phyloP scores from a whole-genome alignment of 2,329 filamentous ascomycete genomes.

The Ophiosphaerella korrae region DNA sequence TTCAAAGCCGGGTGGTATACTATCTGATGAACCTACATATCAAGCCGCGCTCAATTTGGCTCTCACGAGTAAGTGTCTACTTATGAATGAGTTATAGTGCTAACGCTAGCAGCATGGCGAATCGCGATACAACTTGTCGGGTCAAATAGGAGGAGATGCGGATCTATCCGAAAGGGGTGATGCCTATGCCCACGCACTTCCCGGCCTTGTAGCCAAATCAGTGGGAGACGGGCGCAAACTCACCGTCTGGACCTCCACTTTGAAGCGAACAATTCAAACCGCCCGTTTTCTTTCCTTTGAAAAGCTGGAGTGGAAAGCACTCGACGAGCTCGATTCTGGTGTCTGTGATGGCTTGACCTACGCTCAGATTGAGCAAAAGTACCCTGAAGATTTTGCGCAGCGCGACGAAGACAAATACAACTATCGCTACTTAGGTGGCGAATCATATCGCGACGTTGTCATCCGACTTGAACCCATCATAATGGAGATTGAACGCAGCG shows the following conservation, averaged over 20 bases:
- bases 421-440: constrained; percentile 95
- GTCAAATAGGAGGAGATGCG: constrained; percentile 91
- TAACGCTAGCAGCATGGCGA: constrained; percentile 76
- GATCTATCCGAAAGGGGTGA: constrained; percentile 84
- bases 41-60: constrained; percentile 92
- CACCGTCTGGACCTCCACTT: constrained; percentile 76
- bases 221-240: constrained; percentile 75
- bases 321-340: constrained; percentile 95
- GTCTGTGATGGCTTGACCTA: constrained; percentile 97
- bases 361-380: constrained; percentile 87
- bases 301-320: constrained; percentile 96
- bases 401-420: constrained; percentile 99
- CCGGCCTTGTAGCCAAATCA: constrained; percentile 81
- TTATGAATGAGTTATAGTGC: background rate
- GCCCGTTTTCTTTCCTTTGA: constrained; percentile 88
- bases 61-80: constrained; percentile 75
- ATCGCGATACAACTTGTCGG: constrained; percentile 87
- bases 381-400: constrained; percentile 92
- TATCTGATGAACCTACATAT: constrained; percentile 99
- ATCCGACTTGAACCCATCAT: constrained; percentile 98
- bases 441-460: constrained; percentile 95
- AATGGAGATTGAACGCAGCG: constrained; percentile 95
- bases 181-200: constrained; percentile 82
- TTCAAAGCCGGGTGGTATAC: constrained; percentile 95
- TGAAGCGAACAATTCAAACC: constrained; percentile 88